phyloP scores from a whole-genome alignment of 1,139 yeast genomes.

The Kodamaea derodonti region DNA sequence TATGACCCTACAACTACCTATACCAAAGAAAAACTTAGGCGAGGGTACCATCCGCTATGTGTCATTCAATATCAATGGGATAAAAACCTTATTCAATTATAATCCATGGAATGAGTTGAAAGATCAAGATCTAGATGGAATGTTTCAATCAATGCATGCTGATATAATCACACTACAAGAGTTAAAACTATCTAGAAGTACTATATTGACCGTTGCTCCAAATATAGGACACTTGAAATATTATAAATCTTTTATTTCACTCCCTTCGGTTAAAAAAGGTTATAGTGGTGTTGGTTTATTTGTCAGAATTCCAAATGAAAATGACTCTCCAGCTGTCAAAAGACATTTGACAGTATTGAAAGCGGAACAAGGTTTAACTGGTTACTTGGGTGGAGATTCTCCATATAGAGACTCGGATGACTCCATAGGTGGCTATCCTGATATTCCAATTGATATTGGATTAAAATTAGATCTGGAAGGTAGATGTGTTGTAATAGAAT shows the following conservation, averaged over 20 bases:
- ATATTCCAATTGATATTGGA: constrained; percentile 34
- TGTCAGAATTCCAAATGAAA: constrained; percentile 47
- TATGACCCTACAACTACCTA: background rate
- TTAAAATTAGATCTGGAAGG: constrained; percentile 75
- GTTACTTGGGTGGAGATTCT: constrained; percentile 38
- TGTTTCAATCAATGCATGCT: constrained; percentile 57
- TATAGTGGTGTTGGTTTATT: constrained; percentile 92
- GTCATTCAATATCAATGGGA: constrained; percentile 84
- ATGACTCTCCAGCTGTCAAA: constrained; percentile 34
- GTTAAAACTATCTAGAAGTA: constrained; percentile 58
- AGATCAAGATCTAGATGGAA: constrained; percentile 40
- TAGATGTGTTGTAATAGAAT: constrained; percentile 69
- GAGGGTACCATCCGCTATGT: constrained; percentile 38
- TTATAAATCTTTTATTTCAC: constrained; percentile 62
- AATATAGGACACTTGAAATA: constrained; percentile 55
- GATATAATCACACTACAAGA: constrained; percentile 86
- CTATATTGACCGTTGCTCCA: constrained; percentile 30
- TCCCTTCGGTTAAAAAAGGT: constrained; percentile 69
- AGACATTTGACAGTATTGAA: constrained; percentile 48
- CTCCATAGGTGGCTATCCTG: constrained; percentile 74
- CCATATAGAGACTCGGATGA: constrained; percentile 21
- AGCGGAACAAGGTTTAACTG: constrained; percentile 93
- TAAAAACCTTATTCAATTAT: constrained; percentile 73
- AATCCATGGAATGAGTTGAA: constrained; percentile 70
- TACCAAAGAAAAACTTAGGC: background rate